Base-by-base conservation (phyloP, 768 basidiomycete species). In the Lenzites betulinus region DNA sequence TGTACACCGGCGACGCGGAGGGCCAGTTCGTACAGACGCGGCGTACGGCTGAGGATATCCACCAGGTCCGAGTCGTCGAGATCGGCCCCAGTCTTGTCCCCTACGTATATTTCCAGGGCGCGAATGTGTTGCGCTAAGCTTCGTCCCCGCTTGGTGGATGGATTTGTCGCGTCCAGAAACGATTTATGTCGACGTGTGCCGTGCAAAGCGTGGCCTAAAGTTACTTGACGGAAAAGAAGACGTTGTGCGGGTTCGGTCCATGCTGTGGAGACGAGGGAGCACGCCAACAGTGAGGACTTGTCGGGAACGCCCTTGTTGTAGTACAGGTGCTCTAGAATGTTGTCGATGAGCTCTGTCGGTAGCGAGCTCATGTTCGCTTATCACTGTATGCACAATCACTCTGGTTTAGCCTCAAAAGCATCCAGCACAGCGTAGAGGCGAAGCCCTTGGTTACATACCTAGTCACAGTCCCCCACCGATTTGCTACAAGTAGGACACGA, bases 1-100 rank as follows among this genome's bases (percentile, higher is more conserved):
- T 75, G 72, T 1, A 77, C 4, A 18, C 66, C 64, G 15, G 44
- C 54, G 2, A 63, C 59, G 30, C 65, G 66, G 38, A 78, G 46
- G 2, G 50, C 52, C 20, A 78, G 73, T 23, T 75, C 75, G 58
- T 78, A 78, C 16, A 78, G 57, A 7, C 65, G 60, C 18, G 66
- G 71, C 39, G 77, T 77, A 15, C 60, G 63, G 0, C 59, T 54
- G 8, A 71, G 63, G 15, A 77, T 49, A 1, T 72, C 35, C 18
- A 61, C 51, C 11, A 71, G 49, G 51, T 60, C 61, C 5, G 41
- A 11, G 9, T 51, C 49, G 23, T 44, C 43, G 25, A 64, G 50
- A 28, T 28, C 51, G 41, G n/a, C 7, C 7, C 43, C 39, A 5
- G 61, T 8, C 15, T 47, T 49, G 2, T 50, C 38, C 3, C 50